Evolutionary conservation across 345 rosid species (phyloP).

Genomic region (Xanthoceras sorbifolium): DNA sequence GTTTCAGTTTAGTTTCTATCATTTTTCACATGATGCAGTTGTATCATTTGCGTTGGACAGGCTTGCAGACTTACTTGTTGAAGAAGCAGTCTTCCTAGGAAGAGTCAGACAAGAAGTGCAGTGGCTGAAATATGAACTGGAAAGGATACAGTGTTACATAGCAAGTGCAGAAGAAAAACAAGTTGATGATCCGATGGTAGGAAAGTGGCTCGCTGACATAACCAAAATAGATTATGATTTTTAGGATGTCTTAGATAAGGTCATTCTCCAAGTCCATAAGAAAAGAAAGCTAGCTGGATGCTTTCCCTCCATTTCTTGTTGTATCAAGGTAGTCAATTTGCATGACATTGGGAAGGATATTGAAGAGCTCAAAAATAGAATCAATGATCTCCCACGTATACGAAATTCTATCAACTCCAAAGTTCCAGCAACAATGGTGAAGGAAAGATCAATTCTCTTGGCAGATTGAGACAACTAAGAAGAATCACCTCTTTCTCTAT

Average conservation of each 20-base stretch:
- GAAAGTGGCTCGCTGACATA: constrained; percentile 36
- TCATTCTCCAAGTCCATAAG: constrained; percentile 21
- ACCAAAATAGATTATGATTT: constrained; percentile 35
- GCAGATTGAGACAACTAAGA: constrained; percentile 15
- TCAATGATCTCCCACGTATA: constrained; percentile 12
- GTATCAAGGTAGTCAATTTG: constrained; percentile 2
- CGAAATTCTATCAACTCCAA: constrained; percentile 8
- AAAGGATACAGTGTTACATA: constrained; percentile 32
- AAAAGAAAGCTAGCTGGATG: constrained; percentile 12
- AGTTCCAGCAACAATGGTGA: constrained; percentile 4
- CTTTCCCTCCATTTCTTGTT: constrained; percentile 3
- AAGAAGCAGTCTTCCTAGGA: constrained; percentile 17
- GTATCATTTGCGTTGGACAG: constrained; percentile 32
- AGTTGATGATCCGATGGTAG: constrained; percentile 27
- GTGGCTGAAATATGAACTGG: constrained; percentile 33
- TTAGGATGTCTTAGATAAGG: constrained; percentile 35
- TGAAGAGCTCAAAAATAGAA: constrained; percentile 7
- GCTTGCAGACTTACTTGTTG: constrained; percentile 22
- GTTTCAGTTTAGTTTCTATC: no score
- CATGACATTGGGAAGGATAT: constrained; percentile 16
- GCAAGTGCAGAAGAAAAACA: constrained; percentile 40
- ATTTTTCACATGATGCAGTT: constrained; percentile 35
- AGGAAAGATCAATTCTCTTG: not conserved
- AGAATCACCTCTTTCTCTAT: constrained; percentile 21
- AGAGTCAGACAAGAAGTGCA: constrained; percentile 20